These are phyloP conservation scores for Pseudogymnoascus sp. DNA, from an alignment of 2,329 filamentous ascomycete species.

Conservation along the genomic window DNA sequence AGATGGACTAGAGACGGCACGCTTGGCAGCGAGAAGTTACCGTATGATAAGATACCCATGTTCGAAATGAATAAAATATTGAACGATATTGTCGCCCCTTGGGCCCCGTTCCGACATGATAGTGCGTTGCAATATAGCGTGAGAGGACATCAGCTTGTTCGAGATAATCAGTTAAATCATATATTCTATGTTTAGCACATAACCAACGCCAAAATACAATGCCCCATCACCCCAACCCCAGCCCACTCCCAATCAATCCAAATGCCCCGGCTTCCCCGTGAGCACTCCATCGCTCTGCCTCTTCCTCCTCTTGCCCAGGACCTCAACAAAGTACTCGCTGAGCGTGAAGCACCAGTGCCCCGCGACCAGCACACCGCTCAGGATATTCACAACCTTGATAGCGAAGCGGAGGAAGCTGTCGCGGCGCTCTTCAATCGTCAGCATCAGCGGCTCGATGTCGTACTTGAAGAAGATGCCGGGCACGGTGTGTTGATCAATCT, in stretches of 20 bases:
- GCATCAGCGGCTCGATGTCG: constrained; percentile 90
- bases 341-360: constrained; percentile 90
- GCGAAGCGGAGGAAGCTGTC: constrained; percentile 65
- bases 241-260: constrained; percentile 19
- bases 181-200: constrained; percentile 5
- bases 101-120: not conserved
- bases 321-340: constrained; percentile 60
- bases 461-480: constrained; percentile 98
- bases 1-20: not conserved
- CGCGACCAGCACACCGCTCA: constrained; percentile 83
- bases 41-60: constrained; percentile 6
- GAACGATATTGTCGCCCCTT: not conserved
- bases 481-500: constrained; percentile 59
- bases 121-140: not conserved
- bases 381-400: constrained; percentile 80
- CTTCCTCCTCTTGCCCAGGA: constrained; percentile 35
- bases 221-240: constrained; percentile 4
- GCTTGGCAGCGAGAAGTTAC: not conserved
- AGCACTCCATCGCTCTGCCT: constrained; percentile 29
- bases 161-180: not conserved
- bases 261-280: constrained; percentile 24
- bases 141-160: not conserved
- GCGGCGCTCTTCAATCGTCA: constrained; percentile 76
- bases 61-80: not conserved
- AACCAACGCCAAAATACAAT: constrained; percentile 1